Evolutionary conservation across 208 protist species (phyloP).

Genomic region (Lotmaria passim): DNA sequence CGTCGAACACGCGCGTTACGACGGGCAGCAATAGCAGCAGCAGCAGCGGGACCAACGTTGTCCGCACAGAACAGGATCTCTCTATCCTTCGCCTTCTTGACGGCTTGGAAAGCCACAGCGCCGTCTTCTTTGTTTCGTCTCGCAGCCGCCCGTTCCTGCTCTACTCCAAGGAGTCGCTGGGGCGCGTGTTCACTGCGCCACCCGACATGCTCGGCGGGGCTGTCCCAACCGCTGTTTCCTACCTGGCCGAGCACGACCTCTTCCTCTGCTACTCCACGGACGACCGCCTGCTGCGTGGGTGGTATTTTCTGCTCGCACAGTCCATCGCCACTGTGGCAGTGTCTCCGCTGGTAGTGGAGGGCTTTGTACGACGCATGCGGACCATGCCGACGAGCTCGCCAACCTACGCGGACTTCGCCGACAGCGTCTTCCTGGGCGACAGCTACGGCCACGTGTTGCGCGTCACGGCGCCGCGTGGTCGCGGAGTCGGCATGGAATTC

Average conservation of each 20-base stretch:
- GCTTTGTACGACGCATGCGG: conserved; percentile 47
- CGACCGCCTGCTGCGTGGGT: conserved; percentile 58
- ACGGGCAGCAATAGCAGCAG: background rate
- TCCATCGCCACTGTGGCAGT: conserved; percentile 34
- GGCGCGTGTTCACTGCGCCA: conserved; percentile 48
- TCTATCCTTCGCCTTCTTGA: conserved; percentile 52
- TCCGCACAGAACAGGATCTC: conserved; percentile 35
- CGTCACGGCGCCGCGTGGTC: conserved; percentile 45
- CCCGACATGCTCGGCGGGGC: conserved; percentile 41
- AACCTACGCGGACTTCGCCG: conserved; percentile 29
- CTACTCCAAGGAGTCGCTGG: conserved; percentile 54
- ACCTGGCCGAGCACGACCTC: conserved; percentile 59
- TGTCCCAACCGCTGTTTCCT: conserved; percentile 48
- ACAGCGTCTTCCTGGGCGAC: conserved; percentile 54
- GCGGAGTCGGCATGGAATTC: conserved; percentile 34
- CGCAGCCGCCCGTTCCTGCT: conserved; percentile 50
- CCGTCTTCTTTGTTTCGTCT: conserved; percentile 60
- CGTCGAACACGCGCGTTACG: no score
- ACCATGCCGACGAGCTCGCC: conserved; percentile 41
- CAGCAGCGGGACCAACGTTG: no score
- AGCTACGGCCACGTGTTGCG: conserved; percentile 59
- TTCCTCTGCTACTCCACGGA: conserved; percentile 57
- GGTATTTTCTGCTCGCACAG: conserved; percentile 38
- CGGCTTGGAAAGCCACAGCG: conserved; percentile 53
- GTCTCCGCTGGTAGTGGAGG: conserved; percentile 42